Percentiles rank a stretch among this genome's conserved stretches.
These are phyloP conservation scores for Oryza punctata DNA, from an alignment of 176 grass and related monocot genomes.

Conservation along the genomic window DNA sequence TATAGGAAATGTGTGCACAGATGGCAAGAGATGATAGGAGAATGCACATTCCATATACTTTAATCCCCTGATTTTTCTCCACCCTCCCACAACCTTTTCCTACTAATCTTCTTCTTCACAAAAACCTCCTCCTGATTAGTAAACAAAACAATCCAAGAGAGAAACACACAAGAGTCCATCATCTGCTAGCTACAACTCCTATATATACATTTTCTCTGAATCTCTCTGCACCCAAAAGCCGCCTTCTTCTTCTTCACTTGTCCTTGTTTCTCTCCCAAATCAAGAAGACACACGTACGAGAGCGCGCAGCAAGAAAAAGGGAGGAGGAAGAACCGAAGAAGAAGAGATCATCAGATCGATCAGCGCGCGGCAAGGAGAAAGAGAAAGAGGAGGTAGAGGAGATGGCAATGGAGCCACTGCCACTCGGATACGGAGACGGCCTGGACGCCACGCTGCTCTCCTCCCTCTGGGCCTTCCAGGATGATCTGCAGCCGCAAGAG, in stretches of 20 bases:
- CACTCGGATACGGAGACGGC: constrained; percentile 52
- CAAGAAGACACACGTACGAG: neutral
- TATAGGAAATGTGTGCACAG: neutral
- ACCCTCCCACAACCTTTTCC: neutral
- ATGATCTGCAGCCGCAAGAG: constrained; percentile 50
- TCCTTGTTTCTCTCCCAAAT: neutral
- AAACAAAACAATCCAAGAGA: neutral
- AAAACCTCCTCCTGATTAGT: neutral
- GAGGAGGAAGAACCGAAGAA: too few species aligned
- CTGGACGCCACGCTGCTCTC: constrained; percentile 52
- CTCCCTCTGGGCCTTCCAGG: constrained; percentile 55
- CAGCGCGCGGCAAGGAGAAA: neutral
- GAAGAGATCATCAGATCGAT: neutral
- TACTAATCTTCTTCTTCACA: neutral
- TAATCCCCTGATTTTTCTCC: constrained; percentile 40
- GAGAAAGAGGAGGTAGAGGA: neutral
- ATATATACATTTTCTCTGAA: constrained; percentile 35
- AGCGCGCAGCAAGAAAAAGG: neutral
- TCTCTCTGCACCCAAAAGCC: neutral
- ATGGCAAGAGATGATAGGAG: constrained; percentile 34
- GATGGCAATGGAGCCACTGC: constrained; percentile 70
- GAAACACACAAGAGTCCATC: neutral
- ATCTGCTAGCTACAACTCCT: neutral
- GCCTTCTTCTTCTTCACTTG: neutral
- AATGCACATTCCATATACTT: constrained; percentile 27